Percentiles rank a stretch among this genome's conserved stretches.
phyloP scores from a whole-genome alignment of 805 yeast genomes.

The Hanseniaspora pseudoguilliermondii region DNA sequence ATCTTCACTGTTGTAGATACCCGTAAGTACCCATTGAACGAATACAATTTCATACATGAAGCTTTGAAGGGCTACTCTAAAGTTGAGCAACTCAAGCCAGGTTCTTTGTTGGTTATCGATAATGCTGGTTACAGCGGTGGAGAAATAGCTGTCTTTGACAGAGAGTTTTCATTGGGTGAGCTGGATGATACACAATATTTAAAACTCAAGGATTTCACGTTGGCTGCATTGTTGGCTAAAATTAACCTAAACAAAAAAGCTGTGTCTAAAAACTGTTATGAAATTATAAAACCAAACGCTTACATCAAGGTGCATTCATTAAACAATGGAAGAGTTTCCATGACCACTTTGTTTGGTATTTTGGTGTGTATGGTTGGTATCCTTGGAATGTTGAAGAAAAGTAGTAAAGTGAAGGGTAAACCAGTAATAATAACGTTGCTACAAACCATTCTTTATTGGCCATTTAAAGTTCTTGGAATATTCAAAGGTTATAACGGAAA shows the following conservation, averaged over 20 bases:
- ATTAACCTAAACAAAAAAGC: neutral
- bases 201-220: neutral
- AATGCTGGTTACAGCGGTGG: neutral
- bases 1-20: slow-evolving; percentile 42
- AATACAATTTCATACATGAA: slow-evolving; percentile 7
- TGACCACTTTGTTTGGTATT: neutral
- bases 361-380: neutral
- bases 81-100: slow-evolving; percentile 13
- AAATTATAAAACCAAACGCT: neutral
- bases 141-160: neutral
- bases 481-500: neutral
- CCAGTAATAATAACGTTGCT: neutral
- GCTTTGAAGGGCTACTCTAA: neutral
- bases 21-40: slow-evolving; percentile 21
- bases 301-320: neutral
- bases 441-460: neutral
- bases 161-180: neutral
- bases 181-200: neutral
- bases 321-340: neutral
- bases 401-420: neutral
- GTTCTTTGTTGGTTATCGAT: slow-evolving; percentile 17
- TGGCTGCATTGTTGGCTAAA: neutral
- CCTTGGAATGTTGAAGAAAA: neutral
- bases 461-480: neutral
- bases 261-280: neutral